Conservation (phyloP, 164 flowering plant genomes). For the Akebia trifoliata region DNA sequence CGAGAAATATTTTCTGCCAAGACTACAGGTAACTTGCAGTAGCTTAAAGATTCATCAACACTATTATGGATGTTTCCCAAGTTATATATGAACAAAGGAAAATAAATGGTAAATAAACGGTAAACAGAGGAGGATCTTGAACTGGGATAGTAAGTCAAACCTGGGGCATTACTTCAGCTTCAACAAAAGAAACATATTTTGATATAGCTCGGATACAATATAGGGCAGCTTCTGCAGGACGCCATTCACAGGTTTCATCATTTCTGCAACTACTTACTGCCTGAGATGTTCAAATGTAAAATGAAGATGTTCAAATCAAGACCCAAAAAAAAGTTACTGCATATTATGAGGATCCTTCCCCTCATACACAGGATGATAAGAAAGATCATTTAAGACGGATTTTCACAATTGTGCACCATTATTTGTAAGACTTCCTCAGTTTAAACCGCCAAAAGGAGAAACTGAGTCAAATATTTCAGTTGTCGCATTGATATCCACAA, state of each 20-base stretch:
- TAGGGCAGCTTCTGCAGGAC: constrained; percentile 88
- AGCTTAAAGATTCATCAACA: no score
- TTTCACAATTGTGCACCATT: not conserved
- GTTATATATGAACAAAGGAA: no score
- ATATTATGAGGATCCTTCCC: not conserved
- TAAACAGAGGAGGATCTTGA: not conserved
- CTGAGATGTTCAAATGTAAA: constrained; percentile 31
- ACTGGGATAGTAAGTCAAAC: constrained; percentile 32
- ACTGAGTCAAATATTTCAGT: no score
- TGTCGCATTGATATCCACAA: no score
- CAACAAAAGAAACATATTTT: constrained; percentile 60
- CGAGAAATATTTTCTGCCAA: no score
- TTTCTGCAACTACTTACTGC: constrained; percentile 50
- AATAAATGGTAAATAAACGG: no score
- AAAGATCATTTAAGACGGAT: not conserved
- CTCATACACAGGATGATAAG: not conserved
- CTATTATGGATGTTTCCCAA: no score
- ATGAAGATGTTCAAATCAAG: constrained; percentile 6
- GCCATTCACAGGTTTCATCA: constrained; percentile 60
- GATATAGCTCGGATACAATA: constrained; percentile 89
- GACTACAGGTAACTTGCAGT: no score
- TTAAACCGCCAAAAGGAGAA: not conserved
- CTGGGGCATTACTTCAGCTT: constrained; percentile 95
- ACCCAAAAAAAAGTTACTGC: not conserved
- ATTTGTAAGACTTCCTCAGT: not conserved